Evolutionary conservation across 2,329 filamentous ascomycete genomes (phyloP).

Genomic region (Penicillium sp.): DNA sequence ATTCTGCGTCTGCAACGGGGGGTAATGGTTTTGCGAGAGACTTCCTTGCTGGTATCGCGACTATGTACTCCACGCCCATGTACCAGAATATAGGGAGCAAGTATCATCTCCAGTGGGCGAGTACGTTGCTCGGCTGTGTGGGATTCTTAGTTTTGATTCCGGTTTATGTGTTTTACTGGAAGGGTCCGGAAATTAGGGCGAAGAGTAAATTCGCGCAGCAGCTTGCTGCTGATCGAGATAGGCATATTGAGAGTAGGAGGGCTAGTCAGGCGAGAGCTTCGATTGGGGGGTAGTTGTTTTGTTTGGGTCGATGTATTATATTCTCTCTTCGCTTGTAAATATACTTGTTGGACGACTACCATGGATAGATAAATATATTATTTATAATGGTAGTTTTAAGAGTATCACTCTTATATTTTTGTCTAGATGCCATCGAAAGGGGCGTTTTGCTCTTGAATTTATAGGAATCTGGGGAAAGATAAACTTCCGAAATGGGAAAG

Average conservation of each 20-base stretch:
- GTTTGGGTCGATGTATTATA: neutral
- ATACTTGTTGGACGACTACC: no score
- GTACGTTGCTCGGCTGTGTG: constrained; percentile 53
- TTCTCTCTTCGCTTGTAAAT: neutral
- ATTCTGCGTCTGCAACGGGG: constrained; percentile 71
- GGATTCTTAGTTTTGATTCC: constrained; percentile 52
- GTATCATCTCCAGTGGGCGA: constrained; percentile 53
- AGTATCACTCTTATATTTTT: no score
- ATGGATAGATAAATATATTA: no score
- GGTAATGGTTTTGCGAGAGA: constrained; percentile 74
- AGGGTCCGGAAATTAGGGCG: constrained; percentile 53
- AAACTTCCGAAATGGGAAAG: neutral
- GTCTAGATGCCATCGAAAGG: no score
- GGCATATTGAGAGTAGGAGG: constrained; percentile 12
- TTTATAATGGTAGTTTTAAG: no score
- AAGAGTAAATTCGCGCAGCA: constrained; percentile 28
- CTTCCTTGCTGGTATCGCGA: constrained; percentile 69
- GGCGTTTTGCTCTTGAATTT: no score
- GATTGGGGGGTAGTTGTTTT: constrained; percentile 1
- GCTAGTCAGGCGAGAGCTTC: constrained; percentile 8
- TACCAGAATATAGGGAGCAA: constrained; percentile 50
- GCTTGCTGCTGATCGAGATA: constrained; percentile 20
- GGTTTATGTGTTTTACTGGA: constrained; percentile 57
- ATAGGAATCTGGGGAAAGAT: neutral
- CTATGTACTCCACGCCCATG: constrained; percentile 65